phyloP scores from a whole-genome alignment of 192 early-diverging fungal genomes.

The Pilaira anomala region DNA sequence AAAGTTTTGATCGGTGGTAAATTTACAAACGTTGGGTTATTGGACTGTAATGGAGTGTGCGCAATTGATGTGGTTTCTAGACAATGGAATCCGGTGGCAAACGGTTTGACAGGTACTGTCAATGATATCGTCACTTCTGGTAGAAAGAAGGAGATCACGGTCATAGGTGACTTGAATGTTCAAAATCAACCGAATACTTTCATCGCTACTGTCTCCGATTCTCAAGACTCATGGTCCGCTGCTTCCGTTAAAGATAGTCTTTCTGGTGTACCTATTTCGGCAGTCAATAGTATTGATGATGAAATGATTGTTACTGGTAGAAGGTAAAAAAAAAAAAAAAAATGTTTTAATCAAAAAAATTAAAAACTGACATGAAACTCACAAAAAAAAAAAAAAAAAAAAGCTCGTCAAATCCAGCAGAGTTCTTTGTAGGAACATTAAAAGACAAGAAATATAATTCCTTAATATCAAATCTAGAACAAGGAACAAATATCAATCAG shows the following conservation, averaged over 20 bases:
- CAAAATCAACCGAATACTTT: background rate
- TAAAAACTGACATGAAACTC: too few species aligned
- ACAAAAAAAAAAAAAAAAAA: background rate
- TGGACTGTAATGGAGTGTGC: slow-evolving; percentile 33
- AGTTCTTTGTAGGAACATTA: slow-evolving; percentile 1
- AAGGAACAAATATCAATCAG: slow-evolving; percentile 3
- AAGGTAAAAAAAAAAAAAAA: background rate
- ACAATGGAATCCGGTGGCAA: slow-evolving; percentile 32
- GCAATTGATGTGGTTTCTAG: slow-evolving; percentile 13
- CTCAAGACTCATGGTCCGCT: background rate
- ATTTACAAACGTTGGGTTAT: slow-evolving; percentile 49
- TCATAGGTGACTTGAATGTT: slow-evolving; percentile 13
- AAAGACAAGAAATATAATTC: background rate
- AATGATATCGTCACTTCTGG: slow-evolving; percentile 29
- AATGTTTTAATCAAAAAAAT: too few species aligned
- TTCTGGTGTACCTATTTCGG: background rate
- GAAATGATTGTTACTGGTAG: background rate
- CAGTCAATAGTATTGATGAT: background rate
- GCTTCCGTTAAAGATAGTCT: background rate
- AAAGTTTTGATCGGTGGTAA: slow-evolving; percentile 49
- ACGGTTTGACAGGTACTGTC: slow-evolving; percentile 28
- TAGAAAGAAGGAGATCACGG: slow-evolving; percentile 10
- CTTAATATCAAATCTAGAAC: slow-evolving; percentile 1
- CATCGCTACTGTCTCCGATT: background rate
- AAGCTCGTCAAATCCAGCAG: too few species aligned